Conservation (phyloP, 176 grass and related monocot species). For the Dactylis glomerata region DNA sequence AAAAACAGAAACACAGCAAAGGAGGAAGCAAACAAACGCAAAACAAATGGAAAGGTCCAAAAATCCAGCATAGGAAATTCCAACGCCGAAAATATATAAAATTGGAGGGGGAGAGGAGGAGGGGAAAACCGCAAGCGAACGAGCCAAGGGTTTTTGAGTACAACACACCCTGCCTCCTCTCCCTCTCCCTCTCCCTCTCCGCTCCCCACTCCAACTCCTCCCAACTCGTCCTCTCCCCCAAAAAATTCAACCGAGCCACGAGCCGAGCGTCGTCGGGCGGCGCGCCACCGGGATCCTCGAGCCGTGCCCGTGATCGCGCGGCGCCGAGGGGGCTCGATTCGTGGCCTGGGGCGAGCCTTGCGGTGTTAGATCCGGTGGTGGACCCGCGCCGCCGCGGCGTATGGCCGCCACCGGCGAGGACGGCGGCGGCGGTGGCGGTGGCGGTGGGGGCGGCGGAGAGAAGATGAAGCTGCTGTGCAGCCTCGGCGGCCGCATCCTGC, state of each 20-base stretch:
- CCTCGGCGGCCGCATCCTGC: constrained; percentile 83
- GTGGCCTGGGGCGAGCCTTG: background rate
- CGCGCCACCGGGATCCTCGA: background rate
- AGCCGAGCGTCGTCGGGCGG: background rate
- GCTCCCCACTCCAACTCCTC: background rate
- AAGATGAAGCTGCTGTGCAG: constrained; percentile 82
- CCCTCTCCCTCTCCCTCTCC: background rate
- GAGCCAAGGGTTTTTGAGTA: constrained; percentile 49
- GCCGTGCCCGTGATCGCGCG: background rate
- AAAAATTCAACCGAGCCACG: background rate
- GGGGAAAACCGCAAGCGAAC: background rate
- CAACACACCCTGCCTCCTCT: background rate
- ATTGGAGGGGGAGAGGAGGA: too few relatives aligned
- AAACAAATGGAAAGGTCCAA: constrained; percentile 8
- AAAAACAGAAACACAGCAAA: background rate
- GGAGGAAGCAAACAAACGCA: background rate
- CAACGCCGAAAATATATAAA: constrained; percentile 1
- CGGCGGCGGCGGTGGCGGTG: constrained; percentile 23
- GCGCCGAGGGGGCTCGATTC: constrained; percentile 14
- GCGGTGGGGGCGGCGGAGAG: constrained; percentile 10
- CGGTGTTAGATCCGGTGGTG: constrained; percentile 35
- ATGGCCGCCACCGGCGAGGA: constrained; percentile 49
- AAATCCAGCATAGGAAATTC: constrained; percentile 17
- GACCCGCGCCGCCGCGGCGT: constrained; percentile 20
- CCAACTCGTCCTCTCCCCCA: too few relatives aligned